phyloP scores from a whole-genome alignment of 2,329 filamentous ascomycete species.

The Aspergillus glaucus region DNA sequence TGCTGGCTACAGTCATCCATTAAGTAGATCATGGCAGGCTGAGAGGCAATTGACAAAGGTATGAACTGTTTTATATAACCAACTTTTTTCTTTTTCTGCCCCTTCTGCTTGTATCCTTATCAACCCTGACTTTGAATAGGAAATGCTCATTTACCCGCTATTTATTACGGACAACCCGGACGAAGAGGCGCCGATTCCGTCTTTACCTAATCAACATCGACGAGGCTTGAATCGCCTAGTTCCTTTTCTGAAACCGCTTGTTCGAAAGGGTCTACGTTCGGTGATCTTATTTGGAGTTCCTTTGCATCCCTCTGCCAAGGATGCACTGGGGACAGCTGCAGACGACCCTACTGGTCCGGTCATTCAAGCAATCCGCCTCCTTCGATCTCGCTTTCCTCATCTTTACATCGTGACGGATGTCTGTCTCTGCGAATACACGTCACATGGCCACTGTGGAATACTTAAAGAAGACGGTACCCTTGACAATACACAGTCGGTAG shows the following conservation, averaged over 20 bases:
- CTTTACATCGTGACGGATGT: constrained; percentile 91
- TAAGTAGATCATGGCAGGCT: constrained; percentile 74
- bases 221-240: constrained; percentile 81
- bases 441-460: constrained; percentile 95
- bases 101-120: neutral
- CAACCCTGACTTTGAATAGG: constrained; percentile 46
- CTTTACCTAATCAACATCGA: constrained; percentile 82
- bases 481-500: constrained; percentile 89
- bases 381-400: constrained; percentile 78
- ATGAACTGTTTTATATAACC: constrained; percentile 14
- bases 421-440: constrained; percentile 97
- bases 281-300: constrained; percentile 97
- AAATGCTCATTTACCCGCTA: constrained; percentile 96
- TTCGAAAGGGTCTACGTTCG: constrained; percentile 82
- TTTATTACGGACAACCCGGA: constrained; percentile 94
- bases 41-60: constrained; percentile 83
- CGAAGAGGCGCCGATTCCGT: constrained; percentile 84
- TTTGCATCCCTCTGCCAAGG: constrained; percentile 71
- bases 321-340: constrained; percentile 82
- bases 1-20: constrained; percentile 73
- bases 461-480: constrained; percentile 85
- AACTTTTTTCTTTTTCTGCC: neutral
- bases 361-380: constrained; percentile 74
- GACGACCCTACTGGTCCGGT: constrained; percentile 92
- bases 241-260: constrained; percentile 75